Evolutionary conservation across 108 stramenopile genomes (phyloP).

Genomic region (Discostella pseudostelligera): DNA sequence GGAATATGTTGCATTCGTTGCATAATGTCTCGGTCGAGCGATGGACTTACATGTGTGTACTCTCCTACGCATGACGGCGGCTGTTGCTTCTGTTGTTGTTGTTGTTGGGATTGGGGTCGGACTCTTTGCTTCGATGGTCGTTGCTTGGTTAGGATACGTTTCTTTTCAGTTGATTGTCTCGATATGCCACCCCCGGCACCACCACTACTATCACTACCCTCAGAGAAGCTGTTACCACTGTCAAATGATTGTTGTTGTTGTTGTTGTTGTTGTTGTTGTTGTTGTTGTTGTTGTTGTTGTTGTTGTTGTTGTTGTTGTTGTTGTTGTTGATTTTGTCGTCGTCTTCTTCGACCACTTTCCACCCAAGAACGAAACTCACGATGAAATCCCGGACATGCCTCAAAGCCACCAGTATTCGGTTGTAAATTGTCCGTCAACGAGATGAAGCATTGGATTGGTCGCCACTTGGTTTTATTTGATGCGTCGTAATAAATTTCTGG

Average conservation of each 20-base stretch:
- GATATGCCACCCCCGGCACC: not conserved
- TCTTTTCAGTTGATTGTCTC: not conserved
- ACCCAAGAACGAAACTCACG: constrained; percentile 80
- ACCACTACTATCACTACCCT: too few species aligned
- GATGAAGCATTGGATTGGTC: constrained; percentile 93
- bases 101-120: too few species aligned
- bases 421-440: constrained; percentile 76
- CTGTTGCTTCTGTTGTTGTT: too few species aligned
- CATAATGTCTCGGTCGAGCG: constrained; percentile 75
- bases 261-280: not conserved
- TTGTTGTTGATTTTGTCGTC: too few species aligned
- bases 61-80: constrained; percentile 80
- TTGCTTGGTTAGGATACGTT: constrained; percentile 10
- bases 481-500: constrained; percentile 65
- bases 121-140: constrained; percentile 9
- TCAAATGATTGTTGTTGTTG: too few species aligned
- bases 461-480: constrained; percentile 67
- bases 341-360: constrained; percentile 29
- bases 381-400: constrained; percentile 90
- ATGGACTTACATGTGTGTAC: constrained; percentile 88
- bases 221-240: too few species aligned
- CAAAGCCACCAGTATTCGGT: constrained; percentile 89
- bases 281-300: not conserved
- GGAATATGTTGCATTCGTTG: constrained; percentile 72
- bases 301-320: too few species aligned